Percentiles rank a stretch among this genome's conserved stretches.
Evolutionary conservation across 2,329 filamentous ascomycete species (phyloP).

Genomic region (Coniochaeta pulveracea): DNA sequence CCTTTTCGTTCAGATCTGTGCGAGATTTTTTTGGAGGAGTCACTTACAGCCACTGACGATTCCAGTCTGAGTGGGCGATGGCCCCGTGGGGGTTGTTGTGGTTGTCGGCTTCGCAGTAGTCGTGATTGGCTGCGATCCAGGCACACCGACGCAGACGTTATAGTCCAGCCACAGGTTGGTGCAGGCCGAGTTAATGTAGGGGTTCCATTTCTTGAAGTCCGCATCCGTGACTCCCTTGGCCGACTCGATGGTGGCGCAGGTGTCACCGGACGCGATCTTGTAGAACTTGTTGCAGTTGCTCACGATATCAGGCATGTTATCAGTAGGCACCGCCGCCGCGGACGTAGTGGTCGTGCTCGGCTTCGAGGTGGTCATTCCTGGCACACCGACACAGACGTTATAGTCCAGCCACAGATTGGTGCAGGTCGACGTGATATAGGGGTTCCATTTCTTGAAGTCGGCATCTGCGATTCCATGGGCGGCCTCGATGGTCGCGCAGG

Average conservation of each 20-base stretch:
- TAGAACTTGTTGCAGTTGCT: neutral
- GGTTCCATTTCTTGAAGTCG: constrained; percentile 2
- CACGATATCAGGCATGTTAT: neutral
- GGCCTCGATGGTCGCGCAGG: neutral
- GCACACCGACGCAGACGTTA: neutral
- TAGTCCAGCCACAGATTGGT: neutral
- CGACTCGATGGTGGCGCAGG: neutral
- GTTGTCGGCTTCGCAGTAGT: neutral
- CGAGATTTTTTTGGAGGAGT: too few relatives aligned
- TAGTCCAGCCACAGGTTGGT: neutral
- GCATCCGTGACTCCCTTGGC: constrained; percentile 1
- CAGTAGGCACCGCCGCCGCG: neutral
- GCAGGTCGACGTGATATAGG: neutral
- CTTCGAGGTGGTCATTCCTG: neutral
- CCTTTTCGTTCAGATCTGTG: too few relatives aligned
- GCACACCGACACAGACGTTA: constrained; percentile 2
- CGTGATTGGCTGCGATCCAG: too few relatives aligned
- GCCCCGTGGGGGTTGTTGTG: neutral
- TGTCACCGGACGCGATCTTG: neutral
- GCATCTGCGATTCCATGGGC: neutral
- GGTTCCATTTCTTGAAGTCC: neutral
- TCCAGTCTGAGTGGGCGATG: neutral
- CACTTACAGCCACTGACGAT: neutral
- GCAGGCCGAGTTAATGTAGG: neutral
- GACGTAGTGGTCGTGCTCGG: neutral